These are phyloP conservation scores for Amphirosellinia nigrospora DNA, from an alignment of 495 filamentous ascomycete genomes.

Conservation along the genomic window DNA sequence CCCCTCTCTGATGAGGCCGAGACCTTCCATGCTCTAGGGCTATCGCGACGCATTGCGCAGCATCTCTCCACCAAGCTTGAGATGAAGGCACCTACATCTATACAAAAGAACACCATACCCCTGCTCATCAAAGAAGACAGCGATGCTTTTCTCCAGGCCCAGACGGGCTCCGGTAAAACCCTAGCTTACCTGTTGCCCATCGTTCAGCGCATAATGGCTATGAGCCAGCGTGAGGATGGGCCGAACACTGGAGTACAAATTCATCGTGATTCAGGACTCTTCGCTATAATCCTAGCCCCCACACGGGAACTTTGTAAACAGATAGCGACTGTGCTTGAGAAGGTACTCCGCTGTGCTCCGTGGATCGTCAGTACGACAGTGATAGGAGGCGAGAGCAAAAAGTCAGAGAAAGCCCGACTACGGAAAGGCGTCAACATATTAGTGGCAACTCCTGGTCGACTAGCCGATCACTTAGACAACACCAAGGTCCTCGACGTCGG, in stretches of 20 bases:
- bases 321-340: slow-evolving; percentile 83
- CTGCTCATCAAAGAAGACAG: slow-evolving; percentile 78
- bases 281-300: slow-evolving; percentile 89
- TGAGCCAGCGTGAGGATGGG: slow-evolving; percentile 64
- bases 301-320: slow-evolving; percentile 94
- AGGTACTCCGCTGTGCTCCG: slow-evolving; percentile 76
- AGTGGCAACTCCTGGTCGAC: slow-evolving; percentile 88
- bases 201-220: slow-evolving; percentile 80
- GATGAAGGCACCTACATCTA: slow-evolving; percentile 89
- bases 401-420: slow-evolving; percentile 91
- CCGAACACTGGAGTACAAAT: slow-evolving; percentile 54
- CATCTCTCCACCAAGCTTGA: slow-evolving; percentile 86
- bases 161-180: slow-evolving; percentile 97
- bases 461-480: slow-evolving; percentile 89
- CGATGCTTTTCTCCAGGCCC: slow-evolving; percentile 95
- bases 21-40: slow-evolving; percentile 81
- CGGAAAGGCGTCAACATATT: slow-evolving; percentile 94
- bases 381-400: slow-evolving; percentile 96
- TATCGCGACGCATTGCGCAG: slow-evolving; percentile 76
- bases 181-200: slow-evolving; percentile 92
- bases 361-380: slow-evolving; percentile 94
- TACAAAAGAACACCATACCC: slow-evolving; percentile 86
- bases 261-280: slow-evolving; percentile 84
- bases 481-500: slow-evolving; percentile 87
- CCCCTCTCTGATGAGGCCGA: slow-evolving; percentile 81